Percentiles rank a stretch among this genome's conserved stretches.
Evolutionary conservation across 1,139 yeast genomes (phyloP).

Genomic region (Torulaspora globosa): DNA sequence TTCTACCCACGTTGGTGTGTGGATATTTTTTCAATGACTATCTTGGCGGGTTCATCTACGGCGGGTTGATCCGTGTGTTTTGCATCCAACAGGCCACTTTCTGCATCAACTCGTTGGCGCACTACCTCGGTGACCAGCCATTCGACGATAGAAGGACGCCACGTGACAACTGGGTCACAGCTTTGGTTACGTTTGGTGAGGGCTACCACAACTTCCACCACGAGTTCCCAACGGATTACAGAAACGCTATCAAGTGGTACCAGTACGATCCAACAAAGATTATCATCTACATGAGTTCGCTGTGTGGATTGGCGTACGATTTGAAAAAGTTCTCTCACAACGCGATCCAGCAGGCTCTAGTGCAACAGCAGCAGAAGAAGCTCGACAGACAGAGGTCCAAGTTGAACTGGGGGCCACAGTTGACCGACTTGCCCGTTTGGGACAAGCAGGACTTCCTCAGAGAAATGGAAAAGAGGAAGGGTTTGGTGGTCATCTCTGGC

Average conservation of each 20-base stretch:
- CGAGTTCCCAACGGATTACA: constrained; percentile 97
- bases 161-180: constrained; percentile 91
- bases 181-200: constrained; percentile 94
- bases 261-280: constrained; percentile 97
- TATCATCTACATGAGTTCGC: constrained; percentile 63
- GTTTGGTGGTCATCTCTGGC: constrained; percentile 81
- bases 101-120: constrained; percentile 97
- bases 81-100: constrained; percentile 95
- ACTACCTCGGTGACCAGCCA: constrained; percentile 97
- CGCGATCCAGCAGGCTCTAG: constrained; percentile 92
- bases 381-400: constrained; percentile 72
- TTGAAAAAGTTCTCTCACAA: constrained; percentile 90
- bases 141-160: constrained; percentile 98
- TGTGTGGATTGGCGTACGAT: constrained; percentile 83
- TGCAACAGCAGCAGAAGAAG: constrained; percentile 96
- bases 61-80: constrained; percentile 78
- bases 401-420: constrained; percentile 90
- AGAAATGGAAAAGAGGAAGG: constrained; percentile 52
- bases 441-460: constrained; percentile 77
- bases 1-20: constrained; percentile 72
- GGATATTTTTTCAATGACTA: constrained; percentile 85
- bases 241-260: constrained; percentile 97
- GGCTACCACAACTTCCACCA: constrained; percentile 99
- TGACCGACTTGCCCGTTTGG: constrained; percentile 85
- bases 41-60: constrained; percentile 89